A percentile compares a stretch with the other conserved stretches of the same genome.
Conservation (phyloP, 2,329 filamentous ascomycete species). For the Daldinia sp. region DNA sequence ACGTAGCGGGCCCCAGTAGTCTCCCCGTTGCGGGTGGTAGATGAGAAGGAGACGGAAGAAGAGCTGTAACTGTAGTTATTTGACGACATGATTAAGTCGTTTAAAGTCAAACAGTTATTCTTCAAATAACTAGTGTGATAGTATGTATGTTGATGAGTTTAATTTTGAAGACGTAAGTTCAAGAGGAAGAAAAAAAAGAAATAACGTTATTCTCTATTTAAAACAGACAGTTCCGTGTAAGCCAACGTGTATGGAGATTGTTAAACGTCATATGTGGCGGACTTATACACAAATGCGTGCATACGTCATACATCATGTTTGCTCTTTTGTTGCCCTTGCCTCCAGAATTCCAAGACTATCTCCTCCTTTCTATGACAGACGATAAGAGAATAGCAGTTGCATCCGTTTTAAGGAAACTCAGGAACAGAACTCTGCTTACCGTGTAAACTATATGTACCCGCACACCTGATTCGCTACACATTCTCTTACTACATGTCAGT, state of each 20-base stretch:
- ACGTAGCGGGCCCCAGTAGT: constrained; percentile 37
- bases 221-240: neutral
- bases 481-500: neutral
- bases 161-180: neutral
- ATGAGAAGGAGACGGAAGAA: constrained; percentile 39
- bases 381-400: neutral
- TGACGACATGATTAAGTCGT: constrained; percentile 34
- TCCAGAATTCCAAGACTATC: neutral
- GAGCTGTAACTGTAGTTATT: constrained; percentile 28
- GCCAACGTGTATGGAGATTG: constrained; percentile 4
- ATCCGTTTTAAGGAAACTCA: neutral
- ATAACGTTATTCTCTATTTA: neutral
- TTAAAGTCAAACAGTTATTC: neutral
- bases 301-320: constrained; percentile 9
- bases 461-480: neutral
- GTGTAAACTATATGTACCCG: too few species aligned
- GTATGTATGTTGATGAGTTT: neutral
- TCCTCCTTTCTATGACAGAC: neutral
- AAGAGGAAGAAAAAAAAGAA: neutral
- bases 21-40: constrained; percentile 34
- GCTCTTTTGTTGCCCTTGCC: neutral
- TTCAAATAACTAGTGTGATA: neutral
- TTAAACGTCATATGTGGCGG: constrained; percentile 12
- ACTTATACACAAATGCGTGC: neutral
- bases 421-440: too few species aligned